Conservation (phyloP, 2,329 filamentous ascomycete genomes). For the Pseudocercospora crystallina region DNA sequence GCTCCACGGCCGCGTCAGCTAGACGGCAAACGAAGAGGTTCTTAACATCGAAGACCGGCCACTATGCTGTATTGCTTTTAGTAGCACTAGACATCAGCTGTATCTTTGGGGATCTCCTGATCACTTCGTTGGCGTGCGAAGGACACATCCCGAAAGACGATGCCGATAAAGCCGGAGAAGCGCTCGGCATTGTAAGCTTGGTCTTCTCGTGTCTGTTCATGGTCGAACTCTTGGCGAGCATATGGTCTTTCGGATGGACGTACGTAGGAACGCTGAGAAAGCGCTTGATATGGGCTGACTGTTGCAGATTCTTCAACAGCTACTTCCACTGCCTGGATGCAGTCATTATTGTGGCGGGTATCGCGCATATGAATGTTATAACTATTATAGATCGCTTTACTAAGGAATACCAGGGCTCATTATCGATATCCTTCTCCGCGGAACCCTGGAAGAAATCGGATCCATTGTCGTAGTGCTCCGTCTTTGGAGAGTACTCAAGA, state of each 20-base stretch:
- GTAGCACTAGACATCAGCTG: conserved; percentile 53
- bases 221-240: conserved; percentile 57
- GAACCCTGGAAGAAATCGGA: conserved; percentile 61
- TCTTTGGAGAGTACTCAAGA: conserved; percentile 69
- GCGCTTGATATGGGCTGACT: not conserved
- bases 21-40: conserved; percentile 35
- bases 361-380: too few relatives aligned
- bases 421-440: conserved; percentile 61
- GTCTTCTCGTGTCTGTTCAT: conserved; percentile 66
- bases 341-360: conserved; percentile 57
- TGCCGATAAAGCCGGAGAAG: conserved; percentile 38
- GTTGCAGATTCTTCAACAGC: conserved; percentile 36
- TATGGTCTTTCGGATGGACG: conserved; percentile 63
- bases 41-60: conserved; percentile 49
- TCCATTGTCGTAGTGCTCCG: conserved; percentile 67
- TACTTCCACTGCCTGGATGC: conserved; percentile 66
- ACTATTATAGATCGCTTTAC: too few relatives aligned
- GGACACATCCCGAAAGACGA: conserved; percentile 27
- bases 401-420: too few relatives aligned
- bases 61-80: conserved; percentile 51
- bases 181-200: conserved; percentile 55
- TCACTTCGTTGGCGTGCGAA: conserved; percentile 52
- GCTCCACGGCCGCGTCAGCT: conserved; percentile 3
- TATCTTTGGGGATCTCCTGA: conserved; percentile 55
- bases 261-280: conserved; percentile 40